Evolutionary conservation across 257 asterid genomes (phyloP).

Genomic region (Rubia yunnanensis): DNA sequence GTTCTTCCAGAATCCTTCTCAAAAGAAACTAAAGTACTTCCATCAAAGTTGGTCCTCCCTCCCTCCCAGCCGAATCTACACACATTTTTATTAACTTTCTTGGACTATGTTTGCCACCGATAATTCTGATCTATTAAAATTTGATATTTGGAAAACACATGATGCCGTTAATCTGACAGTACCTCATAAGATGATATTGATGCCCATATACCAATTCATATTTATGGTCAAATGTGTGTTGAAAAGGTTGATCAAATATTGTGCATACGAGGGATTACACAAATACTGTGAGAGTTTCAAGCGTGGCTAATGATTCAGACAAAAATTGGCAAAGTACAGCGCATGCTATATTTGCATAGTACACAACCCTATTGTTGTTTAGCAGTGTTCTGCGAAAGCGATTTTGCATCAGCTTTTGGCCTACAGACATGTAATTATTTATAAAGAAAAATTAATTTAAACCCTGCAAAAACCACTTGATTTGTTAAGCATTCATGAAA

Average conservation of each 20-base stretch:
- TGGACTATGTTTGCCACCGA: too few relatives aligned
- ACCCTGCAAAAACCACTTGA: background rate
- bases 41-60: background rate
- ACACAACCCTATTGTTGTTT: background rate
- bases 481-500: background rate
- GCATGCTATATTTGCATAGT: constrained; percentile 10
- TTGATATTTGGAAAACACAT: too few relatives aligned
- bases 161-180: too few relatives aligned
- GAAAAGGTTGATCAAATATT: too few relatives aligned
- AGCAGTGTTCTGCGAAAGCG: background rate
- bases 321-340: constrained; percentile 1
- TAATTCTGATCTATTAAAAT: too few relatives aligned
- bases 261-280: too few relatives aligned
- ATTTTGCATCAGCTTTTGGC: constrained; percentile 3
- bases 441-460: too few relatives aligned
- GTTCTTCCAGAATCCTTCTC: background rate
- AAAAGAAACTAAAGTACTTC: background rate
- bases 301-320: background rate
- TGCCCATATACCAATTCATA: too few relatives aligned
- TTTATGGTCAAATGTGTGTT: too few relatives aligned
- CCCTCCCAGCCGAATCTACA: too few relatives aligned
- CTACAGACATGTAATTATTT: background rate
- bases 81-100: too few relatives aligned
- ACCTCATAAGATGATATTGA: too few relatives aligned
- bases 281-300: background rate